phyloP scores from a whole-genome alignment of 2,329 filamentous ascomycete genomes.

The Talaromyces sp. region DNA sequence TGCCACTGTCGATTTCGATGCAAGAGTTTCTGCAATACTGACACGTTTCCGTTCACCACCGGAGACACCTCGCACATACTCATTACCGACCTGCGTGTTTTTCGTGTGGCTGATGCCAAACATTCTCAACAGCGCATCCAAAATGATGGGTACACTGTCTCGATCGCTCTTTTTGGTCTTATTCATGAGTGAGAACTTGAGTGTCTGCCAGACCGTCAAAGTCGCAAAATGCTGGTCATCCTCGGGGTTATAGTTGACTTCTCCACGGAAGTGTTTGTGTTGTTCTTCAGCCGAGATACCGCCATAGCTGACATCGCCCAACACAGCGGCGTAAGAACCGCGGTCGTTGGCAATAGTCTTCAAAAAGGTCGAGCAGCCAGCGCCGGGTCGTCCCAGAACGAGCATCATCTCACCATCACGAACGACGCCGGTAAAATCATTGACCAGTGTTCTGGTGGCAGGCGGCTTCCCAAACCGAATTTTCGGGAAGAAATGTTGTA shows the following conservation, averaged over 20 bases:
- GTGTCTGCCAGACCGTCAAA: slow-evolving; percentile 73
- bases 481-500: slow-evolving; percentile 54
- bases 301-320: slow-evolving; percentile 69
- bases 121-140: slow-evolving; percentile 69
- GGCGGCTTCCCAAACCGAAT: slow-evolving; percentile 48
- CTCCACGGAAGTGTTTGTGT: slow-evolving; percentile 66
- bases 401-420: slow-evolving; percentile 70
- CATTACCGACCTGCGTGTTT: slow-evolving; percentile 72
- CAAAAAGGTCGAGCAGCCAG: slow-evolving; percentile 73
- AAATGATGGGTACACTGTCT: slow-evolving; percentile 55
- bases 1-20: slow-evolving; percentile 68
- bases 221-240: slow-evolving; percentile 72
- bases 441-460: slow-evolving; percentile 55
- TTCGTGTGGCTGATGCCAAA: slow-evolving; percentile 75
- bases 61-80: slow-evolving; percentile 68
- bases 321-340: slow-evolving; percentile 61
- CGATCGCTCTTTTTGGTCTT: slow-evolving; percentile 68
- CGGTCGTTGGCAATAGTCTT: slow-evolving; percentile 72
- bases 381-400: slow-evolving; percentile 67
- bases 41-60: slow-evolving; percentile 80
- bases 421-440: slow-evolving; percentile 66
- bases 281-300: slow-evolving; percentile 67
- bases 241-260: slow-evolving; percentile 67
- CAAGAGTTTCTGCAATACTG: slow-evolving; percentile 72
- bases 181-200: slow-evolving; percentile 70